These are phyloP conservation scores for Hypoxylon subgilvum DNA, from an alignment of 495 filamentous ascomycete species.

Conservation along the genomic window DNA sequence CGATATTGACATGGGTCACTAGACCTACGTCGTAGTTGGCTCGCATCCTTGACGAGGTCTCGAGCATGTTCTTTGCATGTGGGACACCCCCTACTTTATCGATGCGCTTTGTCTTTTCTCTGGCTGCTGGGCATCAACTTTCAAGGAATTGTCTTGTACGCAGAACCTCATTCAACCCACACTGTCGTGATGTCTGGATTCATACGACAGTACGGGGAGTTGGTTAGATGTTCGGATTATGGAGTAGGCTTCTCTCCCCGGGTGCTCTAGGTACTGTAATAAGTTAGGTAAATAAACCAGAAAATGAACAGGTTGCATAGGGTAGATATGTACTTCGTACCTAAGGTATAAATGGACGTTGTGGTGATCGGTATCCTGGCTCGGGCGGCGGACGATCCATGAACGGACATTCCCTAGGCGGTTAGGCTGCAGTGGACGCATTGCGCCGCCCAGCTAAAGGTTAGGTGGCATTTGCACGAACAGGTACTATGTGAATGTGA, in stretches of 20 bases:
- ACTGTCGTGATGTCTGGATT: slow-evolving; percentile 5
- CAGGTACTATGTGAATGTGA: slow-evolving; percentile 7
- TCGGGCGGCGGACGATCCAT: slow-evolving; percentile 22
- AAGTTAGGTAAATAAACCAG: background rate
- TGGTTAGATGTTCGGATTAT: too few species aligned
- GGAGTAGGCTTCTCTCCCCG: too few species aligned
- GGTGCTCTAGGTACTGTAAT: slow-evolving; percentile 8
- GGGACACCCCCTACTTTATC: slow-evolving; percentile 12
- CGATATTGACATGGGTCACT: slow-evolving; percentile 30
- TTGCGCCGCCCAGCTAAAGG: background rate
- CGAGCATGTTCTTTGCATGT: slow-evolving; percentile 34
- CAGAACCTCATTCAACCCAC: too few species aligned
- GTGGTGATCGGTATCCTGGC: slow-evolving; percentile 35
- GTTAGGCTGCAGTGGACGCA: slow-evolving; percentile 27
- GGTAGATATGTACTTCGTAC: too few species aligned
- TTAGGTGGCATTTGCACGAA: slow-evolving; percentile 6
- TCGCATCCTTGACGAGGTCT: slow-evolving; percentile 29
- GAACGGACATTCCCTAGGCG: slow-evolving; percentile 34
- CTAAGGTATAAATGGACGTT: too few species aligned
- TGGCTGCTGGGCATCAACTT: slow-evolving; percentile 34
- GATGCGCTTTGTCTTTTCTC: slow-evolving; percentile 33
- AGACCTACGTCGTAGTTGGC: slow-evolving; percentile 26
- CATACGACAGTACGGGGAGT: too few species aligned
- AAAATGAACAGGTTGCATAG: slow-evolving; percentile 19
- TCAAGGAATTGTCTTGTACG: too few species aligned